Evolutionary conservation across 352 stramenopile species (phyloP).

Genomic region (Globisporangium lucens): DNA sequence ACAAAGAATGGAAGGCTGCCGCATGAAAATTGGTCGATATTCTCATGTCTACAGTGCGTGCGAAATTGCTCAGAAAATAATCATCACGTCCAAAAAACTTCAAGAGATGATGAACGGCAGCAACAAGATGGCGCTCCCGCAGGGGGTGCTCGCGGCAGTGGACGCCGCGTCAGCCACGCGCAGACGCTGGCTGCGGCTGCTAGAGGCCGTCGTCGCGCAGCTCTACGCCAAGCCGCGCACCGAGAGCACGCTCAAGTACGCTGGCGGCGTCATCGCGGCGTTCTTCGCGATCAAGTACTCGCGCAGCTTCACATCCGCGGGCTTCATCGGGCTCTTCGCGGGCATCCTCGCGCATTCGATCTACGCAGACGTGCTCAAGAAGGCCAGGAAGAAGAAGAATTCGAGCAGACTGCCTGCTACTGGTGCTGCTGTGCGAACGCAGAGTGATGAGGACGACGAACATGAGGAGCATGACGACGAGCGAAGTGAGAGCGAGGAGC

Average conservation of each 20-base stretch:
- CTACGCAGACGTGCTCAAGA: conserved; percentile 66
- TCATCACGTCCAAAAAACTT: not conserved
- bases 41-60: too few species aligned
- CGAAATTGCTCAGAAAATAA: not conserved
- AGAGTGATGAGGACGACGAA: not conserved
- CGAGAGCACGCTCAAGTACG: conserved; percentile 59
- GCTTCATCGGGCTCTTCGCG: conserved; percentile 52
- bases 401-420: not conserved
- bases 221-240: conserved; percentile 29
- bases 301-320: conserved; percentile 57
- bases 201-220: conserved; percentile 21
- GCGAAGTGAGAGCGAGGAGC: not conserved
- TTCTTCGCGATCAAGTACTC: conserved; percentile 59
- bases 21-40: too few species aligned
- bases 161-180: conserved; percentile 19
- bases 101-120: not conserved
- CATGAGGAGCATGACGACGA: not conserved
- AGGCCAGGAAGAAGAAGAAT: conserved; percentile 12
- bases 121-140: conserved; percentile 13
- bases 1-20: too few species aligned
- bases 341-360: conserved; percentile 69
- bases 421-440: not conserved
- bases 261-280: conserved; percentile 53
- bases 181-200: conserved; percentile 22
- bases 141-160: conserved; percentile 14